These are phyloP conservation scores for Alternaria rosae DNA, from an alignment of 2,329 filamentous ascomycete species.

Conservation along the genomic window DNA sequence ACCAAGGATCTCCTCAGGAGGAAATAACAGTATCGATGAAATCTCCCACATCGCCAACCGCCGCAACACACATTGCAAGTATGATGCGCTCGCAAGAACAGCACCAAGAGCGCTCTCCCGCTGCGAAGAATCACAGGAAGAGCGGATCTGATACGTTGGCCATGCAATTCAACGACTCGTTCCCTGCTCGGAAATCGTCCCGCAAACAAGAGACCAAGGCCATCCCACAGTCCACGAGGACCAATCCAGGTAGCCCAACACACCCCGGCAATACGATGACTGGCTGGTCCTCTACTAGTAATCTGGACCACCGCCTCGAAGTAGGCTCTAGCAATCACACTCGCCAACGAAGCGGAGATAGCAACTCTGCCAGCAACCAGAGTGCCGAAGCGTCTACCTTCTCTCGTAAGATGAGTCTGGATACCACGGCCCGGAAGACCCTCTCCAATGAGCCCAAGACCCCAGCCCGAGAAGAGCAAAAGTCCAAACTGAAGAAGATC, in stretches of 20 bases:
- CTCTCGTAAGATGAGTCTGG: constrained; percentile 44
- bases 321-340: constrained; percentile 20
- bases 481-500: constrained; percentile 44
- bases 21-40: constrained; percentile 17
- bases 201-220: constrained; percentile 20
- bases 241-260: constrained; percentile 13
- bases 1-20: constrained; percentile 23
- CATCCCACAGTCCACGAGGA: constrained; percentile 16
- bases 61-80: constrained; percentile 43
- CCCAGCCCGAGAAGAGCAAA: constrained; percentile 36
- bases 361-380: constrained; percentile 26
- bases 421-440: constrained; percentile 18
- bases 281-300: constrained; percentile 33
- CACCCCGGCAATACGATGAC: constrained; percentile 32
- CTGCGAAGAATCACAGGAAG: constrained; percentile 33
- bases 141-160: constrained; percentile 42
- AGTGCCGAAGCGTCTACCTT: constrained; percentile 42
- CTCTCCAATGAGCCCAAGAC: constrained; percentile 27
- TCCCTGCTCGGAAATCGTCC: constrained; percentile 27
- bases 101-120: constrained; percentile 38
- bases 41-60: constrained; percentile 27
- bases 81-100: constrained; percentile 45
- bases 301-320: constrained; percentile 30
- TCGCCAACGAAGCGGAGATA: constrained; percentile 25
- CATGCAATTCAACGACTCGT: constrained; percentile 29